Conservation (phyloP, 495 filamentous ascomycete species). For the Lasiosphaeria miniovina region DNA sequence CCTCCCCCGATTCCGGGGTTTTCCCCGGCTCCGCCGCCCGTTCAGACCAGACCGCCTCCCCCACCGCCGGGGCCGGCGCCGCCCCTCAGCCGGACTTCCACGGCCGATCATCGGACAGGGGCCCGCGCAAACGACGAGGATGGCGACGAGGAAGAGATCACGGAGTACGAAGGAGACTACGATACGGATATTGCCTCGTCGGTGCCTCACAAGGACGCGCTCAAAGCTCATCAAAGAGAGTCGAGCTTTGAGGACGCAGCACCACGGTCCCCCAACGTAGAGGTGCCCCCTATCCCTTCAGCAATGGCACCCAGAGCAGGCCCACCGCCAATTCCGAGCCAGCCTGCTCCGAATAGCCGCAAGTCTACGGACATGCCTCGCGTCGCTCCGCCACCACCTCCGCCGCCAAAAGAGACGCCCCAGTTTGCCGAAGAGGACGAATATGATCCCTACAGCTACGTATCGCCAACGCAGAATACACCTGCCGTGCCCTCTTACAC, state of each 20-base stretch:
- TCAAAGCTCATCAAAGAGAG: constrained; percentile 77
- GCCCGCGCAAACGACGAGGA: constrained; percentile 52
- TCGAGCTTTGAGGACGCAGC: constrained; percentile 62
- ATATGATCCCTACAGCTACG: constrained; percentile 73
- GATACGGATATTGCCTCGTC: constrained; percentile 95
- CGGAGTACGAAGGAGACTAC: constrained; percentile 97
- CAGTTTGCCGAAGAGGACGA: constrained; percentile 58
- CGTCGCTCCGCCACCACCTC: constrained; percentile 63
- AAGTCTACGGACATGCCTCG: constrained; percentile 68
- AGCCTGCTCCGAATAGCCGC: constrained; percentile 44
- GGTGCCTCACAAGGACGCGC: constrained; percentile 83
- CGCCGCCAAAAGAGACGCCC: constrained; percentile 47
- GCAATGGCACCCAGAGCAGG: constrained; percentile 44
- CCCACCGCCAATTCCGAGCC: constrained; percentile 60
- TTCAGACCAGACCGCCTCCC: constrained; percentile 67
- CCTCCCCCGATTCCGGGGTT: constrained; percentile 50
- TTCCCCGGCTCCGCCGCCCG: constrained; percentile 49
- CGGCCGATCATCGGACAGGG: constrained; percentile 42
- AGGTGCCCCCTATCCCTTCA: constrained; percentile 43
- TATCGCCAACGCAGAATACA: constrained; percentile 36
- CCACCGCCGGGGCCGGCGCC: constrained; percentile 65
- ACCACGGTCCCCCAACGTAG: constrained; percentile 45
- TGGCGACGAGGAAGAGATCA: constrained; percentile 74
- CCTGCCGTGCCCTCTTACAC: constrained; percentile 43
- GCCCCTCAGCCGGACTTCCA: constrained; percentile 57